Evolutionary conservation across 208 protist species (phyloP), one percentile per base, ranked within the genome.

Genomic region (Wallacemonas rigidus): DNA sequence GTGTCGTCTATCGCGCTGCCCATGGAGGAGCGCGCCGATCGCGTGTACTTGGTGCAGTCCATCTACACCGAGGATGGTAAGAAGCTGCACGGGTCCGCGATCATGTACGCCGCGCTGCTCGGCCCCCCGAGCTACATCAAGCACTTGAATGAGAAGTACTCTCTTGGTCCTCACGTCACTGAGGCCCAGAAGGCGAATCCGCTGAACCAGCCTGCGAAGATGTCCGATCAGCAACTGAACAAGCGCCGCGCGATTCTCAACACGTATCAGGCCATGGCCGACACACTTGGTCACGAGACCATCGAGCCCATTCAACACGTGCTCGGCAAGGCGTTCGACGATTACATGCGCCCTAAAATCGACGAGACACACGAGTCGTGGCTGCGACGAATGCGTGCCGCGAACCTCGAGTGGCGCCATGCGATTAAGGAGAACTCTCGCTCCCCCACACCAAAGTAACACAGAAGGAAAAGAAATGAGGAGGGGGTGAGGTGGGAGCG

Each of bases 31-130:
- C 53, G 48, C 14, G 45, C 74, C 1, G 81, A 63, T 67, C 85
- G 85, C n/a, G 38, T 85, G 4, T 76, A 82, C 55, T 35, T 82
- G n/a, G 67, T 69, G 39, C 79, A 83, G 11, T 71, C 69, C 54
- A 79, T 83, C 65, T 83, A 75, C 74, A 83, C 69, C 53, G 50
- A 38, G 36, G 79, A 83, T 41, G 61, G 67, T 39, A 72, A 65
- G 40, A 79, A 53, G 43, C 58, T 83, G 0, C 68, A 83, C 51
- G 74, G 74, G 1, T 56, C 51, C 17, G 60, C 62, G 38, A 56
- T 75, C 14, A 68, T 69, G 71, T 38, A 75, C 48, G 39, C 48
- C n/a, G 71, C 60, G 12, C 56, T 73, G 39, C 40, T 73, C 17
- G 69, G 69, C 5, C 57, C 69, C 9, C 43, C 69, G 14, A 64